Evolutionary conservation across 2,329 filamentous ascomycete species (phyloP).

Genomic region (Trichoderma lentiforme): DNA sequence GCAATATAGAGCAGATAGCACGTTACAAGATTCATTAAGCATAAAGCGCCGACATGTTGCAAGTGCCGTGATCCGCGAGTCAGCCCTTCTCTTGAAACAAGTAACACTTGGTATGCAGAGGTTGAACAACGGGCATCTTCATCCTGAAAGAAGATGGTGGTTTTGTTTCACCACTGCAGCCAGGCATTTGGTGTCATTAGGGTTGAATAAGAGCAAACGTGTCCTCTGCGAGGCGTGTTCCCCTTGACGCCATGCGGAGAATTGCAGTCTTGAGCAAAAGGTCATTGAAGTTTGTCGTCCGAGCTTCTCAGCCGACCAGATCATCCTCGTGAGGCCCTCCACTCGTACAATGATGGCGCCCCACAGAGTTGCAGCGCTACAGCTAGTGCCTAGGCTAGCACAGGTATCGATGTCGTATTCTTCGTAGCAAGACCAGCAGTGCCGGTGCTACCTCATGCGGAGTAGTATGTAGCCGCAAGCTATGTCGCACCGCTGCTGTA

Average conservation of each 20-base stretch:
- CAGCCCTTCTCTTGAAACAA: neutral
- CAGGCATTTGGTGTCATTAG: neutral
- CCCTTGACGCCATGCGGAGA: neutral
- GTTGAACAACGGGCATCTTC: neutral
- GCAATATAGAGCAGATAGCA: neutral
- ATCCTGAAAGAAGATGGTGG: neutral
- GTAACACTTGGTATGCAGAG: neutral
- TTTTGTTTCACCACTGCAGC: neutral
- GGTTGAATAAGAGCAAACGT: neutral
- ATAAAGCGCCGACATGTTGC: neutral
- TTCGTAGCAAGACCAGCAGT: neutral
- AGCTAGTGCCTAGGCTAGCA: neutral
- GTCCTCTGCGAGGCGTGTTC: neutral
- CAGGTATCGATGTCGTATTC: neutral
- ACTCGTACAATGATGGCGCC: neutral
- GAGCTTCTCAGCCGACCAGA: constrained; percentile 1
- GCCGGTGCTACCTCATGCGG: constrained; percentile 8
- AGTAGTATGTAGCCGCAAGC: neutral
- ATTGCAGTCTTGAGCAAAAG: neutral
- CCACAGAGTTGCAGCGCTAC: neutral
- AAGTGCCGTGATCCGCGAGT: neutral
- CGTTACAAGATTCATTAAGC: neutral
- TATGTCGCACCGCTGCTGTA: neutral
- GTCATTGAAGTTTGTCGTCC: neutral
- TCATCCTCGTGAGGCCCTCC: neutral